Percentiles rank a stretch among this genome's conserved stretches.
These are phyloP conservation scores for Rehmannia glutinosa DNA, from an alignment of 257 asterid genomes.

Conservation along the genomic window DNA sequence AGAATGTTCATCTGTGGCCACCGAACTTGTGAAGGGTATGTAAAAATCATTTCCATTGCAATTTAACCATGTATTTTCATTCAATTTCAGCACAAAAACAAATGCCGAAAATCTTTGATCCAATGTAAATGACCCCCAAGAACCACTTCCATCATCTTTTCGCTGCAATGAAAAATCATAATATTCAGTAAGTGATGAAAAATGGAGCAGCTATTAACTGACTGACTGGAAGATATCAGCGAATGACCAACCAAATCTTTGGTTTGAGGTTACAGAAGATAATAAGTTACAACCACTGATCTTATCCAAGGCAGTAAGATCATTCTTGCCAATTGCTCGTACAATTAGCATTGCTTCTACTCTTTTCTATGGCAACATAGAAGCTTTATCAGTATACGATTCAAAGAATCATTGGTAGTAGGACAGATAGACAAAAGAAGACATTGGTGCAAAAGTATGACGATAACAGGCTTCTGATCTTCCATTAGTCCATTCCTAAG, in stretches of 20 bases:
- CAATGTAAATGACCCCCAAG: constrained; percentile 63
- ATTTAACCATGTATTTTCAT: constrained; percentile 72
- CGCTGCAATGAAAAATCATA: constrained; percentile 43
- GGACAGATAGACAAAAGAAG: background rate
- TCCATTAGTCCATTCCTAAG: background rate
- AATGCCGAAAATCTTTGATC: constrained; percentile 55
- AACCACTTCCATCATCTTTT: constrained; percentile 49
- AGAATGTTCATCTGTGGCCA: constrained; percentile 20
- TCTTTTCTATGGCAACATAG: background rate
- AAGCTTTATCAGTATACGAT: background rate
- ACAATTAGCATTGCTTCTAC: background rate
- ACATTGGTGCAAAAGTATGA: background rate
- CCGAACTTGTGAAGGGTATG: constrained; percentile 49
- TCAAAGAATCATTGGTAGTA: background rate
- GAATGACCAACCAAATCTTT: background rate
- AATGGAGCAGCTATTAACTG: constrained; percentile 5
- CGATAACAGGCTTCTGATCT: background rate
- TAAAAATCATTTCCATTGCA: constrained; percentile 72
- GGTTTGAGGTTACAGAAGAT: constrained; percentile 6
- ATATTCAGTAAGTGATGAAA: background rate
- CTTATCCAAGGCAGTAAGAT: background rate
- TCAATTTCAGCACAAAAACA: constrained; percentile 78
- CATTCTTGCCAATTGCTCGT: background rate
- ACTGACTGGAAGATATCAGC: background rate
- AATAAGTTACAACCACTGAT: background rate